Percentiles rank a stretch among this genome's conserved stretches.
phyloP scores from a whole-genome alignment of 768 basidiomycete genomes.

The Gloeopeniophorella convolvens region DNA sequence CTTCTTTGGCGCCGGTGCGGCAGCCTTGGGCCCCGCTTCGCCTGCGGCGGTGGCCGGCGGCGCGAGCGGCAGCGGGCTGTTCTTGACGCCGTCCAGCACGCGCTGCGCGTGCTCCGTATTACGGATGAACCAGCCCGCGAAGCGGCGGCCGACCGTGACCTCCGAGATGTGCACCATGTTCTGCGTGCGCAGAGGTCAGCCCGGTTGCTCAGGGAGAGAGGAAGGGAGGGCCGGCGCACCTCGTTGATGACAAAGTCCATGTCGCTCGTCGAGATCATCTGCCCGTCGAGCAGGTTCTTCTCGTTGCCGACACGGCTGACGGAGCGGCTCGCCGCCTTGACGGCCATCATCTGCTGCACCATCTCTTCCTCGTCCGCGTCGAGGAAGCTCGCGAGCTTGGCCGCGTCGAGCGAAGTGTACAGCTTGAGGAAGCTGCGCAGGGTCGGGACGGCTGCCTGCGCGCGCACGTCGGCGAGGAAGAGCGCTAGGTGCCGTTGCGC shows the following conservation, averaged over 20 bases:
- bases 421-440: constrained; percentile 89
- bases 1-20: constrained; percentile 15
- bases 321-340: constrained; percentile 84
- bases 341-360: constrained; percentile 93
- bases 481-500: constrained; percentile 78
- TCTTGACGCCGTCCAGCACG: constrained; percentile 72
- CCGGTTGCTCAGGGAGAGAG: neutral
- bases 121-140: constrained; percentile 96
- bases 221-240: constrained; percentile 39
- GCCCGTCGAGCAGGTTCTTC: constrained; percentile 69
- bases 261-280: constrained; percentile 86
- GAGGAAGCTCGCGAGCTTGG: constrained; percentile 87
- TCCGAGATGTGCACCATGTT: constrained; percentile 97
- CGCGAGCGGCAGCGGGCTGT: constrained; percentile 42
- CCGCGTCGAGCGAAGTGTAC: constrained; percentile 89
- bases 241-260: constrained; percentile 94
- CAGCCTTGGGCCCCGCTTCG: neutral
- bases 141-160: constrained; percentile 87
- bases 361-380: constrained; percentile 92
- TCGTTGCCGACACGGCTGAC: constrained; percentile 48
- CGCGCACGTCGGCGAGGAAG: constrained; percentile 76
- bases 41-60: constrained; percentile 15
- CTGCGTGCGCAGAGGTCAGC: constrained; percentile 34
- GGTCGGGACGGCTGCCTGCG: constrained; percentile 73
- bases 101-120: constrained; percentile 90